These are phyloP conservation scores for Lasiodiplodia sp. DNA, from an alignment of 2,329 filamentous ascomycete genomes.

Conservation along the genomic window DNA sequence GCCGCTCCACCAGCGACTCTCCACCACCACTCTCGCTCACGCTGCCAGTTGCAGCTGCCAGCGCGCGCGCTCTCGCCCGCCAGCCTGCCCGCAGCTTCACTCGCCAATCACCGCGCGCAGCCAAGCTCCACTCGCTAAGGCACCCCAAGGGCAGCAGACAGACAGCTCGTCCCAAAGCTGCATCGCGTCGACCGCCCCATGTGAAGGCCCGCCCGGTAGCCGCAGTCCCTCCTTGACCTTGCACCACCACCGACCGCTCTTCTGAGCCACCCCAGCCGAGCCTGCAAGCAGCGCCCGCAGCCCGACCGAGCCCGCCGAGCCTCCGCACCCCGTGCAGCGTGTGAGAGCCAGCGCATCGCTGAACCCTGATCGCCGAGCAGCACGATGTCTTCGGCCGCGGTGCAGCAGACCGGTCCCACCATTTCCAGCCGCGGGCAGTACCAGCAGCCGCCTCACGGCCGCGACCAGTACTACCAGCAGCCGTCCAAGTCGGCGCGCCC, in stretches of 20 bases:
- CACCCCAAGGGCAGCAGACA: conserved; percentile 23
- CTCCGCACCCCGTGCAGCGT: conserved; percentile 22
- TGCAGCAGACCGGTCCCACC: conserved; percentile 40
- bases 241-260: conserved; percentile 27
- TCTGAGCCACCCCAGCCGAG: conserved; percentile 6
- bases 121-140: conserved; percentile 30
- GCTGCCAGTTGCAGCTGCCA: conserved; percentile 24
- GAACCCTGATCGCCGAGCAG: conserved; percentile 30
- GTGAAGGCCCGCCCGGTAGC: conserved; percentile 27
- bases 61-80: conserved; percentile 8
- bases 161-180: conserved; percentile 24
- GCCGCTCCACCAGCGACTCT: conserved; percentile 20
- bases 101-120: conserved; percentile 27
- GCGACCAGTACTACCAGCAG: conserved; percentile 36
- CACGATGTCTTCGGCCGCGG: conserved; percentile 48
- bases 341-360: conserved; percentile 23
- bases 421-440: conserved; percentile 39
- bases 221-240: conserved; percentile 25
- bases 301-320: conserved; percentile 25
- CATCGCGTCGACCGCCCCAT: conserved; percentile 27
- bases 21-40: conserved; percentile 23
- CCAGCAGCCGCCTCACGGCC: conserved; percentile 36
- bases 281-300: conserved; percentile 5
- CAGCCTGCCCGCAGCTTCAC: conserved; percentile 11
- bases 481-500: conserved; percentile 44